These are phyloP conservation scores for Leccinum ponderosum DNA, from an alignment of 1,284 basidiomycete species.

Conservation along the genomic window DNA sequence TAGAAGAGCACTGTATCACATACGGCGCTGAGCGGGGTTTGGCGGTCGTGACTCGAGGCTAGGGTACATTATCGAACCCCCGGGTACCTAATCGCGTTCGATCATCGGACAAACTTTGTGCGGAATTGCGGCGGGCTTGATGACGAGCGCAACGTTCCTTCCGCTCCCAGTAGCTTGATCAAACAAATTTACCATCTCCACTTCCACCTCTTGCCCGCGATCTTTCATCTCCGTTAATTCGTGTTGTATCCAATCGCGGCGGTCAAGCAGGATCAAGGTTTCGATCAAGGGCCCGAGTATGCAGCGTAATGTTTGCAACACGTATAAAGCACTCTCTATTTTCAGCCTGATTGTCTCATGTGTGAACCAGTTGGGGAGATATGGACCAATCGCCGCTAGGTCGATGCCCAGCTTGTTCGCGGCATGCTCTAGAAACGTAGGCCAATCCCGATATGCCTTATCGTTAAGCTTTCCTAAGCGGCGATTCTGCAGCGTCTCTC, in stretches of 20 bases:
- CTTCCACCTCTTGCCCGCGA: constrained; percentile 31
- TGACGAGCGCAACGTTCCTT: constrained; percentile 59
- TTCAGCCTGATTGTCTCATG: constrained; percentile 22
- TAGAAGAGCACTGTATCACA: constrained; percentile 2
- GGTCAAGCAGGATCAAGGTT: constrained; percentile 48
- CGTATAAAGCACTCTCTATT: constrained; percentile 41
- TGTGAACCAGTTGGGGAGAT: constrained; percentile 27
- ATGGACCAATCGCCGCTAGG: constrained; percentile 23
- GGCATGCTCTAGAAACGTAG: constrained; percentile 42
- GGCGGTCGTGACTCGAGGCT: not conserved
- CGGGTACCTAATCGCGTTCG: constrained; percentile 6
- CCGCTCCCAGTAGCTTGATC: constrained; percentile 66
- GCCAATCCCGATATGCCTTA: constrained; percentile 47
- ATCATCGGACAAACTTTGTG: constrained; percentile 4
- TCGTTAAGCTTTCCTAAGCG: constrained; percentile 50
- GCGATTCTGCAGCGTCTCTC: constrained; percentile 40
- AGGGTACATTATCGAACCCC: constrained; percentile 3
- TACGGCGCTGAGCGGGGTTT: constrained; percentile 8
- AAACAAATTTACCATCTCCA: constrained; percentile 62
- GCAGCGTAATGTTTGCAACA: constrained; percentile 51
- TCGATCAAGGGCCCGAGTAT: constrained; percentile 53
- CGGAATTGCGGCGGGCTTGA: constrained; percentile 33
- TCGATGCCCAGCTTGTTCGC: constrained; percentile 39
- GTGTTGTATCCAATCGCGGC: constrained; percentile 45
- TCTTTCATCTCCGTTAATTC: constrained; percentile 34